phyloP scores from a whole-genome alignment of 441 rosid species.

The Aleurites moluccanus region DNA sequence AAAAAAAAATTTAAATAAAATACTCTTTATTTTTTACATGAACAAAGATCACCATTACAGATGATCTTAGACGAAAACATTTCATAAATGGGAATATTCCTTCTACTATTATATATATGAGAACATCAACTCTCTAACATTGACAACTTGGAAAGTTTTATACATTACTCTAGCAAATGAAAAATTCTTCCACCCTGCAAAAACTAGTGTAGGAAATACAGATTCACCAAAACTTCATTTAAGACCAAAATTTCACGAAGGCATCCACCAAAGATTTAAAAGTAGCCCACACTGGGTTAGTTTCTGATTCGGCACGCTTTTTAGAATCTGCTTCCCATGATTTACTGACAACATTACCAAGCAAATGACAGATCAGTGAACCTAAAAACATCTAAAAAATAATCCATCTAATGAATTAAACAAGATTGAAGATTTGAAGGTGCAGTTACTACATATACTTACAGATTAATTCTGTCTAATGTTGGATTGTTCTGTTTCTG shows the following conservation, averaged over 20 bases:
- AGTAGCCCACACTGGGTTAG: conserved; percentile 50
- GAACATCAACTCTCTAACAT: background rate
- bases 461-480: conserved; percentile 74
- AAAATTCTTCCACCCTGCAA: background rate
- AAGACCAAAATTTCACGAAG: conserved; percentile 77
- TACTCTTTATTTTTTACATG: too few species aligned
- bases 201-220: background rate
- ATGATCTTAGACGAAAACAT: too few species aligned
- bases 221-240: conserved; percentile 20
- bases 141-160: background rate
- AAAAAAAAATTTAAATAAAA: too few species aligned
- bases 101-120: background rate
- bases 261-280: conserved; percentile 58
- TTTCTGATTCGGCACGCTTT: conserved; percentile 31
- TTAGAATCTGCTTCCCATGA: conserved; percentile 65
- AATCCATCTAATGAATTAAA: background rate
- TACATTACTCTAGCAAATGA: background rate
- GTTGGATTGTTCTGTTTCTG: conserved; percentile 45
- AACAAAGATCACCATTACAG: too few species aligned
- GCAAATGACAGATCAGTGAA: conserved; percentile 1
- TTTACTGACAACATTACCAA: conserved; percentile 50
- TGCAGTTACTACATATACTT: conserved; percentile 30
- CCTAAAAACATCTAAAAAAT: background rate
- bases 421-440: background rate
- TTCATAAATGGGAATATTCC: background rate